These are phyloP conservation scores for Xylariaceae sp. DNA, from an alignment of 2,329 filamentous ascomycete species.

Conservation along the genomic window DNA sequence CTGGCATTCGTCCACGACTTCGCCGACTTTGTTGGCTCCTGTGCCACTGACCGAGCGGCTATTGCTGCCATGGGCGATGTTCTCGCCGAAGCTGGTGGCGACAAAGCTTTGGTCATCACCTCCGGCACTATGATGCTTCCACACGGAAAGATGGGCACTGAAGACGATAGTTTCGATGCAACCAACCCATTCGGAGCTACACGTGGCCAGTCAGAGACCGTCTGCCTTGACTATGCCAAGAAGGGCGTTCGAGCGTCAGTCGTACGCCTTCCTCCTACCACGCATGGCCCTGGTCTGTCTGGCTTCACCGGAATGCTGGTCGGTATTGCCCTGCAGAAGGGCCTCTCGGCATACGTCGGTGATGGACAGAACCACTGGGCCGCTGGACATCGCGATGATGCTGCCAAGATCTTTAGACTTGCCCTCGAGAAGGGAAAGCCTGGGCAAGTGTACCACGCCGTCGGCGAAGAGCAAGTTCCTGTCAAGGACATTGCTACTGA, in stretches of 20 bases:
- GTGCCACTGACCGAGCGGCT: conserved; percentile 10
- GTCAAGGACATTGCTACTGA: conserved; percentile 6
- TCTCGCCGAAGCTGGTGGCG: neutral
- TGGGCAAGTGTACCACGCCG: conserved; percentile 7
- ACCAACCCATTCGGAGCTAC: conserved; percentile 1
- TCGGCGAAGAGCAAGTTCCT: conserved; percentile 6
- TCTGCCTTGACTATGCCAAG: conserved; percentile 4
- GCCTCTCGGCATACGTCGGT: neutral
- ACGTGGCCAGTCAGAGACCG: conserved; percentile 4
- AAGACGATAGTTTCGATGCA: conserved; percentile 1
- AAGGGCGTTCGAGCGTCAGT: conserved; percentile 7
- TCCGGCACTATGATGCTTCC: conserved; percentile 9
- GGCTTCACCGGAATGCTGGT: neutral
- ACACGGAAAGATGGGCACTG: conserved; percentile 1
- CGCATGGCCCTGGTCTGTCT: conserved; percentile 4
- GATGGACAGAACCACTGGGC: conserved; percentile 9
- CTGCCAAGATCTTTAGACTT: conserved; percentile 7
- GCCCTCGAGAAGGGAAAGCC: conserved; percentile 4
- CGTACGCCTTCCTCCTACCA: conserved; percentile 8
- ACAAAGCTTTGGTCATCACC: conserved; percentile 8
- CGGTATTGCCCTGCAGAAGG: neutral
- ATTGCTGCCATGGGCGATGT: conserved; percentile 8
- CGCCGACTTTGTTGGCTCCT: conserved; percentile 1
- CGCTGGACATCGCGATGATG: conserved; percentile 6
- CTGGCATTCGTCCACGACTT: conserved; percentile 9